Conservation (phyloP, 1,284 basidiomycete genomes). For the Trichosporon faecale region DNA sequence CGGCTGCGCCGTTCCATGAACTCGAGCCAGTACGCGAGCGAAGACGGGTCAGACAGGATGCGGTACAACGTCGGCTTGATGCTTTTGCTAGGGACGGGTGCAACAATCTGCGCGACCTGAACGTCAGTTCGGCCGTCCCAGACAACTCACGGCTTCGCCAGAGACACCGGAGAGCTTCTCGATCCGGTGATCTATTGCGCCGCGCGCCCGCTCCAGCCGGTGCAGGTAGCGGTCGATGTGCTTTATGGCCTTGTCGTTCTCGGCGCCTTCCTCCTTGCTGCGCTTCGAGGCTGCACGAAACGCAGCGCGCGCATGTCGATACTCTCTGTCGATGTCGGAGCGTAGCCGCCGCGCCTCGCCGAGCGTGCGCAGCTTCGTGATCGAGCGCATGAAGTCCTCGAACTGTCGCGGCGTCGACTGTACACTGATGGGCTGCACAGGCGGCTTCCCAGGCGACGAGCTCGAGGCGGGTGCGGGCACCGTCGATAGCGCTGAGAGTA, state of each 20-base stretch:
- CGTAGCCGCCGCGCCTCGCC: slow-evolving; percentile 84
- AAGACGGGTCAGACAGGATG: slow-evolving; percentile 78
- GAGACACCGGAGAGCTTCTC: slow-evolving; percentile 73
- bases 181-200: slow-evolving; percentile 80
- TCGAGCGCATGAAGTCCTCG: slow-evolving; percentile 81
- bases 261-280: slow-evolving; percentile 19
- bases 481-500: slow-evolving; percentile 55
- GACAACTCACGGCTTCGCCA: slow-evolving; percentile 43
- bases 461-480: slow-evolving; percentile 31
- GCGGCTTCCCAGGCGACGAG: slow-evolving; percentile 6
- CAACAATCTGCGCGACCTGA: neutral
- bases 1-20: slow-evolving; percentile 88
- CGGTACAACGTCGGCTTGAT: slow-evolving; percentile 51
- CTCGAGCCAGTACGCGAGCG: slow-evolving; percentile 94
- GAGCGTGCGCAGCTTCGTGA: slow-evolving; percentile 73
- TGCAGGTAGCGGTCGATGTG: slow-evolving; percentile 72
- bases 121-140: neutral
- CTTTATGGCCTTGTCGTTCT: slow-evolving; percentile 14
- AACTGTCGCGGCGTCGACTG: slow-evolving; percentile 63
- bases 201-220: slow-evolving; percentile 79
- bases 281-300: slow-evolving; percentile 20
- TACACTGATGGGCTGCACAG: slow-evolving; percentile 34
- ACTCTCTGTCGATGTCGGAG: slow-evolving; percentile 84
- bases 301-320: slow-evolving; percentile 65
- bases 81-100: neutral